A percentile compares a stretch with the other conserved stretches of the same genome.
Evolutionary conservation across 345 rosid genomes (phyloP).

Genomic region (Lepidium africanum): DNA sequence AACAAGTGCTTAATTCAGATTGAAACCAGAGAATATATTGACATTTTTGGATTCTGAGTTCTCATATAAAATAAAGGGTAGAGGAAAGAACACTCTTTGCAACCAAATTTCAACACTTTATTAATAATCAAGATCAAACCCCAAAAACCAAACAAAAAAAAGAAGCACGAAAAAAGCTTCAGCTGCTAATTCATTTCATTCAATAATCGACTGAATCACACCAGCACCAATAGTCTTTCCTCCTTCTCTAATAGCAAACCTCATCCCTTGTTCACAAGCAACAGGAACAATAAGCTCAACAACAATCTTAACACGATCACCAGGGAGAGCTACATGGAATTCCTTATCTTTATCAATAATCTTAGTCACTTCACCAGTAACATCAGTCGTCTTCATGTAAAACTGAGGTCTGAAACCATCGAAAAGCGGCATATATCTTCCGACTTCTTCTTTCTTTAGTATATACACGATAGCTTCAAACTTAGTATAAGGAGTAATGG

Average conservation of each 20-base stretch:
- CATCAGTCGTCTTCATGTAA: slow-evolving; percentile 92
- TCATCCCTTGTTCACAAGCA: slow-evolving; percentile 89
- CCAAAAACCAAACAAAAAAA: background rate
- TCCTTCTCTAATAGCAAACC: slow-evolving; percentile 92
- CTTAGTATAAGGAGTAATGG: slow-evolving; percentile 69
- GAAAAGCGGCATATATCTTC: slow-evolving; percentile 74
- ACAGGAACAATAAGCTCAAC: slow-evolving; percentile 87
- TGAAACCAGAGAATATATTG: background rate
- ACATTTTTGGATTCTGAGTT: background rate
- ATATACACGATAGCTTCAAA: slow-evolving; percentile 68
- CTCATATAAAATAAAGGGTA: background rate
- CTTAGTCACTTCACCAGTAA: slow-evolving; percentile 59
- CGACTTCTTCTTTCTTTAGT: slow-evolving; percentile 93
- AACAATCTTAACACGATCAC: slow-evolving; percentile 80
- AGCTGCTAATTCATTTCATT: slow-evolving; percentile 18
- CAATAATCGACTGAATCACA: slow-evolving; percentile 74
- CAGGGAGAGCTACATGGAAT: slow-evolving; percentile 91
- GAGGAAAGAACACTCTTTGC: slow-evolving; percentile 6
- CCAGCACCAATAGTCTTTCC: slow-evolving; percentile 94
- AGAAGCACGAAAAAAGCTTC: background rate
- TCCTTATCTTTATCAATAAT: slow-evolving; percentile 83
- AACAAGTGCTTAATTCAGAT: background rate
- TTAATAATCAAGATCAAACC: background rate
- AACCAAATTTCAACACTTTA: background rate
- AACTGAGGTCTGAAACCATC: slow-evolving; percentile 80